A percentile compares a stretch with the other conserved stretches of the same genome.
These are phyloP conservation scores for Cutaneotrichosporon sp. DNA, from an alignment of 1,284 basidiomycete genomes.

Conservation along the genomic window DNA sequence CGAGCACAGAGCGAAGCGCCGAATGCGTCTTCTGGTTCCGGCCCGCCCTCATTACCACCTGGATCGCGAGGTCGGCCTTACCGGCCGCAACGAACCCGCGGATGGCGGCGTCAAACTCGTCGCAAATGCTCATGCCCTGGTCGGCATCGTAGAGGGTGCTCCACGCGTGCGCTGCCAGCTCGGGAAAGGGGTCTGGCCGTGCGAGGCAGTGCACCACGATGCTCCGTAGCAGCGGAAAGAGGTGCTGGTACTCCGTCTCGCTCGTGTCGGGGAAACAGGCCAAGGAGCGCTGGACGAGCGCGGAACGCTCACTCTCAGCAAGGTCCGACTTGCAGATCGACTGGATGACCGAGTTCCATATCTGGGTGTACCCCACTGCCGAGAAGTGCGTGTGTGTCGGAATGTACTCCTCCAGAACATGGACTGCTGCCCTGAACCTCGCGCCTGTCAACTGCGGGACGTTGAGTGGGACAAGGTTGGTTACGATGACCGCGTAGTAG, in stretches of 20 bases:
- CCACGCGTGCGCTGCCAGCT: background rate
- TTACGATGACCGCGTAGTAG: too few relatives aligned
- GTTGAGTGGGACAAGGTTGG: too few relatives aligned
- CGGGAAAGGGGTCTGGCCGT: background rate
- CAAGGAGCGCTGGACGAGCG: slow-evolving; percentile 2
- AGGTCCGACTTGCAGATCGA: background rate
- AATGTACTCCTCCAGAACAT: slow-evolving; percentile 8
- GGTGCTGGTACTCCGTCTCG: background rate
- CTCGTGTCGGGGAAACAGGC: slow-evolving; percentile 4
- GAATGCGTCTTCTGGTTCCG: too few relatives aligned
- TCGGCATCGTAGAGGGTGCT: background rate
- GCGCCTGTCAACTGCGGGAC: too few relatives aligned
- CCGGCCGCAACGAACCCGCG: background rate
- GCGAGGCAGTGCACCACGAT: background rate
- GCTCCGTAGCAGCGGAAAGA: background rate
- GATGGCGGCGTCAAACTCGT: background rate
- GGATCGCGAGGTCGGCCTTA: background rate
- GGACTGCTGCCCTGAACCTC: slow-evolving; percentile 9
- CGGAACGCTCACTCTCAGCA: background rate
- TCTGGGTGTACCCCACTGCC: background rate
- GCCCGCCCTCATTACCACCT: background rate
- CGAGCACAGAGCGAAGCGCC: background rate
- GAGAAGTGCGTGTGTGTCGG: background rate
- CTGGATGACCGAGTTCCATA: background rate
- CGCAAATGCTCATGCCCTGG: background rate